phyloP scores from a whole-genome alignment of 257 asterid species.

The Forsythia suspensa region DNA sequence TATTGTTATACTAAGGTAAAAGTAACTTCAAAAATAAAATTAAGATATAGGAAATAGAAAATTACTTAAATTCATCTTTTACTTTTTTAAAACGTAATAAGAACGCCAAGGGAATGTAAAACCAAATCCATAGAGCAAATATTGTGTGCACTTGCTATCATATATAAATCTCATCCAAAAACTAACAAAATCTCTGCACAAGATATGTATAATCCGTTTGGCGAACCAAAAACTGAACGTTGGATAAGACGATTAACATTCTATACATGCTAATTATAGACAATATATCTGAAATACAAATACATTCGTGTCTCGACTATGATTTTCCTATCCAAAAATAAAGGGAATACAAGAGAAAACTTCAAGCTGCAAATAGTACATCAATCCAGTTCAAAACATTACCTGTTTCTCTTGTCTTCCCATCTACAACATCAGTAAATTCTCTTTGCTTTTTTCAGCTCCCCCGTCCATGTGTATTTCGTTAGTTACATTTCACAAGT shows the following conservation, averaged over 20 bases:
- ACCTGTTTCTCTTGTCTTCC: not conserved
- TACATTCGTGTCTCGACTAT: constrained; percentile 3
- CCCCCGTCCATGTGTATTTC: not conserved
- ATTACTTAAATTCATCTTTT: no score
- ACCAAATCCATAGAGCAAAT: no score
- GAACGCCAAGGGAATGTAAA: no score
- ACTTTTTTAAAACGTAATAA: no score
- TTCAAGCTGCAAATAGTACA: not conserved
- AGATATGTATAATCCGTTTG: not conserved
- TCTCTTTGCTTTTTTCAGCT: not conserved
- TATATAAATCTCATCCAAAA: not conserved
- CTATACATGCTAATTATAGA: constrained; percentile 28
- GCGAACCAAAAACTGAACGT: constrained; percentile 22
- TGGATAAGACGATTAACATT: constrained; percentile 21
- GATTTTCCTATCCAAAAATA: constrained; percentile 2
- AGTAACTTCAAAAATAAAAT: no score
- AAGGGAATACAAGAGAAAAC: constrained; percentile 7
- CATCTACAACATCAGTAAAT: not conserved
- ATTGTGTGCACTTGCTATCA: not conserved
- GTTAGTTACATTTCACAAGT: constrained; percentile 10
- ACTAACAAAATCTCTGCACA: not conserved
- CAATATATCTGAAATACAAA: constrained; percentile 25
- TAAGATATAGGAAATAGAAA: no score
- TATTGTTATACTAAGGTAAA: no score
- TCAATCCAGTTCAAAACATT: not conserved